Percentiles rank a stretch among this genome's conserved stretches.
Conservation (phyloP, 495 filamentous ascomycete species). For the Penicillium ochrochloron region DNA sequence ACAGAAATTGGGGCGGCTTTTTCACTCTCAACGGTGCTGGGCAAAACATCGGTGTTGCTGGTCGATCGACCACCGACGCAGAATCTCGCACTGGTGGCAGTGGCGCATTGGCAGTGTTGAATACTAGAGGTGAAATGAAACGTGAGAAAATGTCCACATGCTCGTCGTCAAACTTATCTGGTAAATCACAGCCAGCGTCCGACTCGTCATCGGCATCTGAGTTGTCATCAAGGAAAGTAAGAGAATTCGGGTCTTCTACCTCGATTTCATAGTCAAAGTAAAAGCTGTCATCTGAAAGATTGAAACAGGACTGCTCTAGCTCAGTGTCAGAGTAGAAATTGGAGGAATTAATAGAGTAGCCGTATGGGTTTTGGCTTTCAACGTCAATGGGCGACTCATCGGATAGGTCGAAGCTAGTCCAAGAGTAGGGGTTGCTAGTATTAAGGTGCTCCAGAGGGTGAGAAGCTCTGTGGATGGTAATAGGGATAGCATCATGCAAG, state of each 20-base stretch:
- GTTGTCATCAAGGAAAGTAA: neutral
- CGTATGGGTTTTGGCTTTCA: neutral
- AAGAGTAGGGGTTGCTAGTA: neutral
- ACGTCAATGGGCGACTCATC: neutral
- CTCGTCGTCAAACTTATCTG: neutral
- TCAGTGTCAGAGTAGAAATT: neutral
- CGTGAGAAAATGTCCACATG: neutral
- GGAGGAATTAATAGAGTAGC: neutral
- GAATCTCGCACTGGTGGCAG: neutral
- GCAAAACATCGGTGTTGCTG: neutral
- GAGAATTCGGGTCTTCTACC: neutral
- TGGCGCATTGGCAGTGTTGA: neutral
- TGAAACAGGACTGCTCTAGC: neutral
- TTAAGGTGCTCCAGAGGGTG: neutral
- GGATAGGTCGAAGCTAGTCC: neutral
- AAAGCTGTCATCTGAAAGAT: neutral
- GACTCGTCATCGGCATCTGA: neutral
- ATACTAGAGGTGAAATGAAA: neutral
- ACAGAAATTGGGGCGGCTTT: neutral
- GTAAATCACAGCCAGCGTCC: neutral
- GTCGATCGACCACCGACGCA: slow-evolving; percentile 2
- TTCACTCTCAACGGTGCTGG: neutral
- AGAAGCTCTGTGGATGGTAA: neutral
- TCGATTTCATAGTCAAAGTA: neutral
- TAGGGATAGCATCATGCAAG: neutral